Evolutionary conservation across 768 basidiomycete genomes (phyloP).

Genomic region (Suillus paluster): DNA sequence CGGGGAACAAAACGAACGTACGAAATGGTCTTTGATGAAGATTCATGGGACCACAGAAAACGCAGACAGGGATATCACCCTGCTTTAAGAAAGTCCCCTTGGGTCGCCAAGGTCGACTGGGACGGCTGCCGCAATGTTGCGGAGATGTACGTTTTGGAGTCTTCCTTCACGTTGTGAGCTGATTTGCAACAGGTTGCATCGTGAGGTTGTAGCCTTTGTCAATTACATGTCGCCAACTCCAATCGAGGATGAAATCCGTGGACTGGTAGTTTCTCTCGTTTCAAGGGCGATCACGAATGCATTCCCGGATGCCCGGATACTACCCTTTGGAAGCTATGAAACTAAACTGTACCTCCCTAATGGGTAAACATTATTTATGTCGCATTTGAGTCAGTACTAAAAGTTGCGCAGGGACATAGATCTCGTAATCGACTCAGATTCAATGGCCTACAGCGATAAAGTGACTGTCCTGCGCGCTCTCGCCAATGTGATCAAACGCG

Average conservation of each 20-base stretch:
- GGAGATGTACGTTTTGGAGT: conserved; percentile 67
- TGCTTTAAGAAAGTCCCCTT: conserved; percentile 62
- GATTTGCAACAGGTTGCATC: conserved; percentile 65
- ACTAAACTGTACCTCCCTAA: conserved; percentile 92
- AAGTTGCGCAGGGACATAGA: conserved; percentile 81
- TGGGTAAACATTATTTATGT: conserved; percentile 62
- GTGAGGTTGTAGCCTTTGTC: conserved; percentile 85
- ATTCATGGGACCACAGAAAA: conserved; percentile 42
- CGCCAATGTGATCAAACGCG: conserved; percentile 75
- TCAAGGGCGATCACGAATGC: conserved; percentile 60
- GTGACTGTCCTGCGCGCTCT: conserved; percentile 74
- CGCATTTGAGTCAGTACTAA: conserved; percentile 18
- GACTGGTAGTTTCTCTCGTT: conserved; percentile 72
- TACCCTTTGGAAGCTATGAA: conserved; percentile 91
- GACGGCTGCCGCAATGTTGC: conserved; percentile 75
- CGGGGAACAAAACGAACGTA: conserved; percentile 49
- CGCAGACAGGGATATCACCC: conserved; percentile 56
- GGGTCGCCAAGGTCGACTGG: conserved; percentile 76
- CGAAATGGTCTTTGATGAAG: conserved; percentile 49
- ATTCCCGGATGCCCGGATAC: conserved; percentile 81
- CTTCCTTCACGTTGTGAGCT: conserved; percentile 14
- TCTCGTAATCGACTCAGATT: conserved; percentile 81
- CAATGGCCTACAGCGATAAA: conserved; percentile 74
- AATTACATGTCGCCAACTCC: conserved; percentile 87
- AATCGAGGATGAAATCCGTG: conserved; percentile 84